Base-by-base conservation (phyloP, 768 basidiomycete genomes). In the Lactarius indigo region DNA sequence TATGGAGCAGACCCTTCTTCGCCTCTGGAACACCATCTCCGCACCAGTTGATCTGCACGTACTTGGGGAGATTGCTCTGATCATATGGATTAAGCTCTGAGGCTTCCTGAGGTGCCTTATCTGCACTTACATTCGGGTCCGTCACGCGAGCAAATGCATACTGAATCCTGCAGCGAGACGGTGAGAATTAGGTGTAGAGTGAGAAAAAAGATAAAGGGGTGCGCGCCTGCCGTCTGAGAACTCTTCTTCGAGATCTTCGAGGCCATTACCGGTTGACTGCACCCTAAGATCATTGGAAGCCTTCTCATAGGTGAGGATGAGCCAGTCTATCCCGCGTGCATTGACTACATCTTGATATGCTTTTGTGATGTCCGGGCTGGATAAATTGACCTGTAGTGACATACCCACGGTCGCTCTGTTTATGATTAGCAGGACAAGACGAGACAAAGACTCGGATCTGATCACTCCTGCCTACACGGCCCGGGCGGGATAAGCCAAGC, bases 11-110 rank as follows among this genome's bases (percentile, higher is more conserved):
- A 9, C 96, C 96, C 76, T 98, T 98, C 77, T 92, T 90, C 23
- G 82, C 82, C 75, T 88, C 93, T 15, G 96, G 96, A 1, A 98
- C 96, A 65, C 96, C 96, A 73, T 96, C 96, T 54, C 96, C 96
- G 71, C 94, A 94, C 96, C 96, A 97, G 73, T 94, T 93, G 77
- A 98, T 90, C 74, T 96, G 92, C 18, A 98, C 94, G 68, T 96
- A 93, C 79, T 97, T 98, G 55, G 89, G 82, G 2, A 98, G 83
- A 68, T 89, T 81, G 73, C 85, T 92, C 91, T 96, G 72, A 61
- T 64, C 5, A 35, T 35, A 18, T 5, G 9, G 33, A 56, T 65
- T 9, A 12, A 69, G 52, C 13, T 7, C 47, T 26, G 23, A 26
- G 64, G 17, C 23, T 12, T 30, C 3, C 54, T 6, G 35, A 65